Evolutionary conservation across 495 filamentous ascomycete genomes (phyloP), one percentile per base, ranked within the genome.

Genomic region (Acidomyces sp.): DNA sequence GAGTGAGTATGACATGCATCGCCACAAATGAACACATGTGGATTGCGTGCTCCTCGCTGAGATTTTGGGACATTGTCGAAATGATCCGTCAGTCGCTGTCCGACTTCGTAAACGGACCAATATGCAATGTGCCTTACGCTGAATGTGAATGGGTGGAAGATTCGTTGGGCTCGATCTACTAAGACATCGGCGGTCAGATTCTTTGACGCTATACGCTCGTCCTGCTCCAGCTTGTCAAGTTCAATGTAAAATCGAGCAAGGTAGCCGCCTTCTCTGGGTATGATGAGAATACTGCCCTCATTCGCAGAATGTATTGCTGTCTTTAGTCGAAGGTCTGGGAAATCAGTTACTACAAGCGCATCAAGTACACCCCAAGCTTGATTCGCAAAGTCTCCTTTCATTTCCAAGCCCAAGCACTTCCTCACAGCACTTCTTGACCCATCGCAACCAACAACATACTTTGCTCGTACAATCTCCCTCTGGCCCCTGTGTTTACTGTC

Each of bases 341-440:
- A 93, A 50, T 77, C 60, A 0, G 85, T 88, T 4, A 62, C 65
- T 4, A 80, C 77, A 23, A 80, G 71, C 44, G 83, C 67, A 45
- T 93, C 85, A 75, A 90, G 80, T 11, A 92, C 85, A 44, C 85
- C 85, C 78, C 78, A 84, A 33, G 81, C 69, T 22, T 76, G 66
- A 56, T 88, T 80, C 23, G 65, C 77, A 49, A 67, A 77, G 53
- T 92, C 82, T 13, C 83, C 84, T 3, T 79, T 48, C 75, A 92
- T 79, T 27, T 67, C 65, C 54, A 72, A 74, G 2, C 78, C 79
- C 16, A 92, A 69, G 0, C 71, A 68, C 46, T 67, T 71, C 27
- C 84, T 71, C 17, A 85, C 65, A 24, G 60, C 58, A 53, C 76
- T 82, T 54, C 85, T 78, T 22, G 84, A 81, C 10, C 84, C 84